Base-by-base conservation (phyloP, 805 yeast genomes). In the Torulaspora franciscae region DNA sequence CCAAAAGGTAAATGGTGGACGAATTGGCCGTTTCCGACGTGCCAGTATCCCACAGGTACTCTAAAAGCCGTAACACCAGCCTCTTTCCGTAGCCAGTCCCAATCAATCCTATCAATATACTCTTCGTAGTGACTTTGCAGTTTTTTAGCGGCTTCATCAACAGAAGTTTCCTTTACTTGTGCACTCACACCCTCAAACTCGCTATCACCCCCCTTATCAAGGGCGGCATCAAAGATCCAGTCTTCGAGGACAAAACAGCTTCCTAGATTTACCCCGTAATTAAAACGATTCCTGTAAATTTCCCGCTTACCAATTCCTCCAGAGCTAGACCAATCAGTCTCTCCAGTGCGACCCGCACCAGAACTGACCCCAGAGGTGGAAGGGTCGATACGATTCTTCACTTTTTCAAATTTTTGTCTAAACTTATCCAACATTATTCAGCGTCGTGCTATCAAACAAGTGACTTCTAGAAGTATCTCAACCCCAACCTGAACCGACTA, bases 41-140 rank as follows among this genome's bases (percentile, higher is more conserved):
- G 81, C 96, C 96, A 91, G 65, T 85, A 91, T 0, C 98, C 98
- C 51, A 91, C 67, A 6, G 99, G 98, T 1, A 91, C 73, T 56
- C 99, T 74, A 4, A 91, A 73, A 1, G 89, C 77, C 19, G 86
- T 87, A n/a, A 85, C 85, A 6, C 87, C 85, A 1, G 58, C 64
- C 42, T 72, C 74, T 15, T 72, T 67, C 36, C 69, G 63, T 24
- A 91, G 65, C 85, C 88, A 88, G 15, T 74, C 57, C 95, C 96
- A 90, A 60, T 91, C 97, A 6, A 74, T 74, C 44, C 80, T 85
- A 27, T 63, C 61, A 47, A 84, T 71, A 59, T 79, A 90, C 7
- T 59, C 57, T 6, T 61, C 65, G 85, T 93, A 91, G 62, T 85
- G 95, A 1, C 65, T 47, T 50, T 82, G 85, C 43, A 83, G 65